Evolutionary conservation across 768 basidiomycete species (phyloP).

Genomic region (Hericium rajendrae): DNA sequence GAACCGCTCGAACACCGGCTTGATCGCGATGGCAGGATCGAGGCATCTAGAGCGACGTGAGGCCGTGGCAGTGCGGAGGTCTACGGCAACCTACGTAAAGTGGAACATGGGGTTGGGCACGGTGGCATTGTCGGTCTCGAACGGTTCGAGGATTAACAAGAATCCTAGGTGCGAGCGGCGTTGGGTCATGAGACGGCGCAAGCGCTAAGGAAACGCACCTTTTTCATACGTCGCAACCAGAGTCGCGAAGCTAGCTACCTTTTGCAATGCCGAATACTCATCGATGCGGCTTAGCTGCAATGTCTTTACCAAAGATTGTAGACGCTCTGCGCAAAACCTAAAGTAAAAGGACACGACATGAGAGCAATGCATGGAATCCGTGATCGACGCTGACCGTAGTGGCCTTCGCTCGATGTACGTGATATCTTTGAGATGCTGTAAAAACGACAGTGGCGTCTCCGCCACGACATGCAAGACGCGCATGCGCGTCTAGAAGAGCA

Average conservation of each 20-base stretch:
- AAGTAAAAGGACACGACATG: neutral
- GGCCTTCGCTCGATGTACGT: constrained; percentile 96
- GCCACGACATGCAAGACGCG: constrained; percentile 98
- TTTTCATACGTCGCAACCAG: constrained; percentile 97
- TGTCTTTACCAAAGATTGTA: constrained; percentile 90
- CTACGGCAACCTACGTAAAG: constrained; percentile 56
- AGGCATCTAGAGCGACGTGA: constrained; percentile 58
- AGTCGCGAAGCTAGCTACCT: constrained; percentile 93
- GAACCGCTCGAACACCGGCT: constrained; percentile 96
- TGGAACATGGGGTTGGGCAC: constrained; percentile 99
- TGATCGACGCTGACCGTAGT: constrained; percentile 48
- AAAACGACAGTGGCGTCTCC: constrained; percentile 92
- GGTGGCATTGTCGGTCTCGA: constrained; percentile 96
- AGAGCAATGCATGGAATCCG: neutral
- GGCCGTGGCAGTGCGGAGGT: constrained; percentile 8
- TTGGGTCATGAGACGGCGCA: neutral
- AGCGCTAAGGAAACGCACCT: constrained; percentile 34
- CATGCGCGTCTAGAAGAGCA: constrained; percentile 75
- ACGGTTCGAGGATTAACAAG: constrained; percentile 92
- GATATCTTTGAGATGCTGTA: constrained; percentile 97
- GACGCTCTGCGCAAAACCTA: constrained; percentile 93
- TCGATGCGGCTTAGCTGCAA: constrained; percentile 83
- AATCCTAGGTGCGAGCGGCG: constrained; percentile 54
- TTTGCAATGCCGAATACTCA: constrained; percentile 86
- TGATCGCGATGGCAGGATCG: constrained; percentile 95